phyloP scores from a whole-genome alignment of 345 rosid genomes.

The Clarkia xantiana region DNA sequence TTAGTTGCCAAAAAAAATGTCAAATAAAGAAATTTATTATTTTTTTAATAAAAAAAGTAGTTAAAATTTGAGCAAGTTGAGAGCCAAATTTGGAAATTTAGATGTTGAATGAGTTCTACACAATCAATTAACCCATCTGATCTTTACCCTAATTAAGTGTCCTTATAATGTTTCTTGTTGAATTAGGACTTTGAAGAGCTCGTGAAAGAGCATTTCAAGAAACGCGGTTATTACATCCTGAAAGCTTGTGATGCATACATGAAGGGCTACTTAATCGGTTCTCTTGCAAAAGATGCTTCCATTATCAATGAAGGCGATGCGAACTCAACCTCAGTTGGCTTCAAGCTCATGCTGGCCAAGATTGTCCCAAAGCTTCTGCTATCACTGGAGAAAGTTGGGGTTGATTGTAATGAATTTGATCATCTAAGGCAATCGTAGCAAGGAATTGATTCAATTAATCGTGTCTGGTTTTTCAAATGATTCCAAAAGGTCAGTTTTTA shows the following conservation, averaged over 20 bases:
- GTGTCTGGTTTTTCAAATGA: not conserved
- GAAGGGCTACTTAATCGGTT: conserved; percentile 85
- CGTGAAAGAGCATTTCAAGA: conserved; percentile 63
- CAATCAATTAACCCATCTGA: not conserved
- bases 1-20: no score
- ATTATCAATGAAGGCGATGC: conserved; percentile 24
- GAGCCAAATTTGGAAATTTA: no score
- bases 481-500: conserved; percentile 18
- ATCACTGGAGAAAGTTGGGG: conserved; percentile 56
- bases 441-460: conserved; percentile 3
- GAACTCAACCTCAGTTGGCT: conserved; percentile 72
- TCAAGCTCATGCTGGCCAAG: conserved; percentile 89
- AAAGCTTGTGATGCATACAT: conserved; percentile 87
- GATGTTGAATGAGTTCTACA: no score
- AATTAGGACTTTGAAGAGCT: conserved; percentile 70
- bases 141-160: not conserved
- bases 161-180: not conserved
- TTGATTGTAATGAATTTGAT: conserved; percentile 47
- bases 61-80: no score
- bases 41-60: no score
- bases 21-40: no score
- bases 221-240: conserved; percentile 73
- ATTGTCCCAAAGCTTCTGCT: conserved; percentile 57
- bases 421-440: conserved; percentile 26
- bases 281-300: conserved; percentile 63